Conservation (phyloP, 1,139 yeast genomes). For the Yamadazyma kanchanaburiensis region DNA sequence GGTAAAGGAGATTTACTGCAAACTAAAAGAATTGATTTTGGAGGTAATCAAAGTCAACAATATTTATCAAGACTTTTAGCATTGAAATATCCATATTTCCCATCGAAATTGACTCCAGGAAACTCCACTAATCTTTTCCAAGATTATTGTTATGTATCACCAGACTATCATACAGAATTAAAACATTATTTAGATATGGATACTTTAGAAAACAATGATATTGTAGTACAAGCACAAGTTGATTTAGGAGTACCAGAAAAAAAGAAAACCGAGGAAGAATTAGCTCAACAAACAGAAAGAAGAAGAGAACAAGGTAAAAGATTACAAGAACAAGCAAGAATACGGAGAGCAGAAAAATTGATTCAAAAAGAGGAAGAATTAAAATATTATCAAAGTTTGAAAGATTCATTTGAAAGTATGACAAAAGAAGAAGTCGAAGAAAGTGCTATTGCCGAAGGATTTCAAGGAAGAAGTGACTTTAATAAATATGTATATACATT, state of each 20-base stretch:
- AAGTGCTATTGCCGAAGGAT: slow-evolving; percentile 68
- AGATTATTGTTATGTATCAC: slow-evolving; percentile 76
- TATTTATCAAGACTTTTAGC: slow-evolving; percentile 63
- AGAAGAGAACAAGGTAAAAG: slow-evolving; percentile 84
- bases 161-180: slow-evolving; percentile 65
- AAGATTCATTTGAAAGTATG: slow-evolving; percentile 47
- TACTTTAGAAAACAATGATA: slow-evolving; percentile 60
- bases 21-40: slow-evolving; percentile 87
- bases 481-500: slow-evolving; percentile 63
- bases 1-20: slow-evolving; percentile 65
- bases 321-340: slow-evolving; percentile 90
- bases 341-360: slow-evolving; percentile 74
- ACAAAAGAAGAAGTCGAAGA: slow-evolving; percentile 40
- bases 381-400: slow-evolving; percentile 62
- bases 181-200: slow-evolving; percentile 57
- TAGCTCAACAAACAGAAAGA: slow-evolving; percentile 72
- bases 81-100: slow-evolving; percentile 90
- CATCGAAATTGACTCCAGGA: slow-evolving; percentile 59
- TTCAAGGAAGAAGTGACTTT: slow-evolving; percentile 70
- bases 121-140: slow-evolving; percentile 70
- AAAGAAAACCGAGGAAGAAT: slow-evolving; percentile 75
- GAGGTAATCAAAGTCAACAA: slow-evolving; percentile 72
- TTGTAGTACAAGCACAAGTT: slow-evolving; percentile 78
- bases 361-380: slow-evolving; percentile 79
- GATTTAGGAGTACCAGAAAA: slow-evolving; percentile 48